A percentile compares a stretch with the other conserved stretches of the same genome.
Evolutionary conservation across 2,329 filamentous ascomycete species (phyloP).

Genomic region (Chaetomium globosum): DNA sequence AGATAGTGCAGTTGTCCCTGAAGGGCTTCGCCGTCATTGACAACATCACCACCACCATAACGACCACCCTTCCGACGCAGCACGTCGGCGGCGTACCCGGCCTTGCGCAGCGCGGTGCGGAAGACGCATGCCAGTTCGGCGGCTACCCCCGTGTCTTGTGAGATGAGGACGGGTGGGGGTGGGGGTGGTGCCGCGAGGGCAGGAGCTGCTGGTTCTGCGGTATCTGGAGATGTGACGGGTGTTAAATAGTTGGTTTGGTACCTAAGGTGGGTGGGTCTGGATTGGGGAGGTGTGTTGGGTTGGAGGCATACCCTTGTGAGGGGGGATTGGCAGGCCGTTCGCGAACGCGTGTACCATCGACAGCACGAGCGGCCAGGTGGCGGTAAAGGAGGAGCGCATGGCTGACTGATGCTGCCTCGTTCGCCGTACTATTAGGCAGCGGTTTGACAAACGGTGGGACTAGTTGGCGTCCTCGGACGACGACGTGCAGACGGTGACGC

Average conservation of each 20-base stretch:
- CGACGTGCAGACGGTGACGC: no score
- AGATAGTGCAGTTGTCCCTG: no score
- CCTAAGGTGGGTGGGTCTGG: no score
- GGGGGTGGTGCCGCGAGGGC: neutral
- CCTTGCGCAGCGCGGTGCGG: constrained; percentile 10
- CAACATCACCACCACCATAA: neutral
- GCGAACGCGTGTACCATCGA: constrained; percentile 5
- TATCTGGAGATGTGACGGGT: no score
- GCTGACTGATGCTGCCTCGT: neutral
- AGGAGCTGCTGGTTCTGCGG: neutral
- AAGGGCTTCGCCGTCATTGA: no score
- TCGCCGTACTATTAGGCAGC: constrained; percentile 10
- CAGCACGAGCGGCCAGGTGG: constrained; percentile 19
- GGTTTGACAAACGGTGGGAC: neutral
- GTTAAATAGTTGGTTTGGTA: no score
- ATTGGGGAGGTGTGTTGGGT: no score
- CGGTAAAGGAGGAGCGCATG: constrained; percentile 19
- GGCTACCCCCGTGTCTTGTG: no score
- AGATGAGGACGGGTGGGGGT: neutral
- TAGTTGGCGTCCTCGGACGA: neutral
- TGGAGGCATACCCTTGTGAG: neutral
- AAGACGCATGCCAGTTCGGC: neutral
- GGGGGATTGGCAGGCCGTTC: neutral
- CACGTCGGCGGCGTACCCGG: neutral
- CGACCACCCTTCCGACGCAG: neutral